Base-by-base conservation (phyloP, 2,329 filamentous ascomycete species). In the Monosporascus sp. region DNA sequence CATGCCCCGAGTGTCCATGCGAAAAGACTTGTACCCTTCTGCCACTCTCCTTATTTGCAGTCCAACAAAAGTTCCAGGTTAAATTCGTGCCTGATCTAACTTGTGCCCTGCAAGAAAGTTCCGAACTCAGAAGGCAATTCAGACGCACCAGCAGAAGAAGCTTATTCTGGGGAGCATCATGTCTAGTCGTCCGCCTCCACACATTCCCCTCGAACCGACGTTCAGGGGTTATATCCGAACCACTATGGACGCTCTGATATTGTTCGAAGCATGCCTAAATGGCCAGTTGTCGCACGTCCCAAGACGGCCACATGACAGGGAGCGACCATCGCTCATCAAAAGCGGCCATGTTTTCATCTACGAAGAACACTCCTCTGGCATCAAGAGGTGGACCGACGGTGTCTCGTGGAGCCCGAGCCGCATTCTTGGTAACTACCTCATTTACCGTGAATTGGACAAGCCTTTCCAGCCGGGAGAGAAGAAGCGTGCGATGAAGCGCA, bases 311-410 rank as follows among this genome's bases (percentile, higher is more conserved):
- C 90, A 96, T 68, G 92, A 96, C 63, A 81, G 90, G 49, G 92
- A 96, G 70, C 81, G 91, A 49, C 76, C 78, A 24, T 78, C 83
- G 20, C 81, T 96, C 49, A 94, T 96, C 65, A 82, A 82, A 60
- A 95, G 90, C 60, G 92, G 92, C 37, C 87, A 88, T 60, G 82
- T 96, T 47, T 94, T 96, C 71, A 89, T 96, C 59, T 97, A 96
- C 69, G 90, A 96, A 65, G 90, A 96, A 68, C 86, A 90, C 56
- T 86, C 89, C 0, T 95, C 91, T 0, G 90, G 90, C 5, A 96
- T 96, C 72, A 95, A 95, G 73, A 81, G 92, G 52, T 97, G 92
- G 92, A 96, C 91, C 0, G 92, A 97, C 61, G 91, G 92, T 15
- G 83, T 93, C 11, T 86, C 87, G 6, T 97, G 92, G 92, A 95